Evolutionary conservation across 2,329 filamentous ascomycete species (phyloP).

Genomic region (Sporothrix brunneoviolacea): DNA sequence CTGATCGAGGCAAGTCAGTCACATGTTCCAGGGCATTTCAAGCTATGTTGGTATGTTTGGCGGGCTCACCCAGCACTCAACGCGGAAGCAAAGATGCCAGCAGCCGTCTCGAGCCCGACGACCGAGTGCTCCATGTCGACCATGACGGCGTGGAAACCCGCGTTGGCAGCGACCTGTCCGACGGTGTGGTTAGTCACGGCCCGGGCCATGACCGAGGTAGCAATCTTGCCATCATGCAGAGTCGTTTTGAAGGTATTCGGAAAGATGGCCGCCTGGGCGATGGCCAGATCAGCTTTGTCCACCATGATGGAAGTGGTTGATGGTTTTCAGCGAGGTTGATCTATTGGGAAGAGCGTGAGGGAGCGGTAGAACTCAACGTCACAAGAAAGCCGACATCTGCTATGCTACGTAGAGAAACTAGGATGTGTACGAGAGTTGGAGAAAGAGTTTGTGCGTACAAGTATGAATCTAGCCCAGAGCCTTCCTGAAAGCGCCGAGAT

Average conservation of each 20-base stretch:
- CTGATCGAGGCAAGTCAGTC: no score
- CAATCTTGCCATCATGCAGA: background rate
- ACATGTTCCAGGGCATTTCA: no score
- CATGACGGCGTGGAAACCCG: slow-evolving; percentile 1
- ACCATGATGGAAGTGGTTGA: background rate
- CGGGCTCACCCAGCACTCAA: background rate
- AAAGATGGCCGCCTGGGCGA: background rate
- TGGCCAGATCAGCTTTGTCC: background rate
- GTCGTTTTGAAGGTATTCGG: slow-evolving; percentile 3
- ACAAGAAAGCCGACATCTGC: no score
- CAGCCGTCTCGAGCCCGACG: background rate
- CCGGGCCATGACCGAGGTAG: background rate
- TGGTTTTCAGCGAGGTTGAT: background rate
- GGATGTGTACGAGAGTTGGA: no score
- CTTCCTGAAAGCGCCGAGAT: no score
- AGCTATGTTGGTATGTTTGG: no score
- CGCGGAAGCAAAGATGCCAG: background rate
- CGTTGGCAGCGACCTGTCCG: slow-evolving; percentile 3
- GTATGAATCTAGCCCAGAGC: no score
- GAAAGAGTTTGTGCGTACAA: no score
- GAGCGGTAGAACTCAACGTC: no score
- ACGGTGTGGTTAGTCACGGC: background rate
- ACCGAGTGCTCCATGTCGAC: slow-evolving; percentile 6
- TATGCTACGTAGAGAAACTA: no score
- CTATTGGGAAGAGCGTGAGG: no score